Percentiles rank a stretch among this genome's conserved stretches.
Conservation (phyloP, 169 alveolate genomes). For the Cryptosporidium sp. region DNA sequence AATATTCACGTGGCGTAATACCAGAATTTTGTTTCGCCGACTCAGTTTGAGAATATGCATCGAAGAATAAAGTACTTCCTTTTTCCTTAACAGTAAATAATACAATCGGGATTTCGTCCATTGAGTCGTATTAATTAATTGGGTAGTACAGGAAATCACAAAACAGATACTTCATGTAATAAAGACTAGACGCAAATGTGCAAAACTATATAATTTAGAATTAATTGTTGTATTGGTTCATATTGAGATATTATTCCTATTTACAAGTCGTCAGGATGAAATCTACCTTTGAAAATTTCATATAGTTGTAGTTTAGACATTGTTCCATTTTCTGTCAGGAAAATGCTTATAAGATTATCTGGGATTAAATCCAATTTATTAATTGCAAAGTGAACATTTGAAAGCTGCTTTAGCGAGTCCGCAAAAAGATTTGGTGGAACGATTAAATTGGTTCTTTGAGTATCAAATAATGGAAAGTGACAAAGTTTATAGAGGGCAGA, state of each 20-base stretch:
- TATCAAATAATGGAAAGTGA: constrained; percentile 68
- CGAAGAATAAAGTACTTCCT: neutral
- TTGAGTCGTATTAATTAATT: neutral
- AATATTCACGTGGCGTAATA: constrained; percentile 42
- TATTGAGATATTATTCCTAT: neutral
- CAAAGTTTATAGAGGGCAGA: constrained; percentile 65
- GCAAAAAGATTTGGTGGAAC: constrained; percentile 59
- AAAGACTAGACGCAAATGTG: constrained; percentile 14
- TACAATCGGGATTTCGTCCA: constrained; percentile 41
- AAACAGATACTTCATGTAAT: constrained; percentile 28
- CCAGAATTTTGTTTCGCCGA: neutral
- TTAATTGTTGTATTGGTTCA: neutral
- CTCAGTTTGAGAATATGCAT: constrained; percentile 59
- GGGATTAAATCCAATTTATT: constrained; percentile 62
- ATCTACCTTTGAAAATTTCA: constrained; percentile 31
- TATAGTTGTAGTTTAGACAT: constrained; percentile 42
- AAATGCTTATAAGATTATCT: constrained; percentile 37
- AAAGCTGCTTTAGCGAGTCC: constrained; percentile 39
- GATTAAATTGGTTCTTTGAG: constrained; percentile 41
- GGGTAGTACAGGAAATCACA: neutral
- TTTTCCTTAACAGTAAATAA: constrained; percentile 19
- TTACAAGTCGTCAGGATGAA: constrained; percentile 43
- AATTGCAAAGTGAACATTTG: constrained; percentile 69
- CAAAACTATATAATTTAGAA: neutral
- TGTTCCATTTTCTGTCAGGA: constrained; percentile 56